Conservation (phyloP, 176 grass and related monocot species). For the Thinopyrum elongatum region DNA sequence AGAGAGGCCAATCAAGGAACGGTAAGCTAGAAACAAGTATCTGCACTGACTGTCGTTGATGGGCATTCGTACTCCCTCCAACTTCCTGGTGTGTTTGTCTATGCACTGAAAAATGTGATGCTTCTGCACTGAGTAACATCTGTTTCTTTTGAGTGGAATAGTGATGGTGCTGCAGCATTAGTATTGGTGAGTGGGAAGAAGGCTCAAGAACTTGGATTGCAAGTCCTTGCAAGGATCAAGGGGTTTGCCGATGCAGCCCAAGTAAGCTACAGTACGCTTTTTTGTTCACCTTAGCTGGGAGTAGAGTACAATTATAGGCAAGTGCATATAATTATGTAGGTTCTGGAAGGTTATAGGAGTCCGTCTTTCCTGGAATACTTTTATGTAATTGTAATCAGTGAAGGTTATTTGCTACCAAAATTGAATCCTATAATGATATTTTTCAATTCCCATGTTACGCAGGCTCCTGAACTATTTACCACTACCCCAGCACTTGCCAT, state of each 20-base stretch:
- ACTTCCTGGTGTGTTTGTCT: neutral
- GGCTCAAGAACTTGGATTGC: conserved; percentile 75
- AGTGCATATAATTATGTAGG: neutral
- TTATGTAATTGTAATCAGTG: neutral
- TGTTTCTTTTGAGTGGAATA: conserved; percentile 35
- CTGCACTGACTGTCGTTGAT: neutral
- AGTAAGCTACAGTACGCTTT: conserved; percentile 31
- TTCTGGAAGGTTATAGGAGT: neutral
- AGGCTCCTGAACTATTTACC: conserved; percentile 94
- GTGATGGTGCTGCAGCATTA: conserved; percentile 82
- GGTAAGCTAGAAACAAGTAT: neutral
- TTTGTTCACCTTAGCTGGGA: neutral
- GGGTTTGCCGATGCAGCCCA: conserved; percentile 93
- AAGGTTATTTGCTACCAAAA: neutral
- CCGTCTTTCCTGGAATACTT: neutral
- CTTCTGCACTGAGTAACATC: neutral
- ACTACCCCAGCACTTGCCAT: conserved; percentile 87
- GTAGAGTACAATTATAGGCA: neutral
- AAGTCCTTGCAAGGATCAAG: conserved; percentile 74
- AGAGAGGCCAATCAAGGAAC: neutral
- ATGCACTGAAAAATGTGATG: neutral
- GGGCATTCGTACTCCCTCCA: neutral
- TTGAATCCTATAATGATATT: neutral
- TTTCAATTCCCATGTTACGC: neutral
- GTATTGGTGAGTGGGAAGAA: conserved; percentile 84